Evolutionary conservation across 2,329 filamentous ascomycete genomes (phyloP), one percentile per base, ranked within the genome.

Genomic region (Colletotrichum orbiculare): DNA sequence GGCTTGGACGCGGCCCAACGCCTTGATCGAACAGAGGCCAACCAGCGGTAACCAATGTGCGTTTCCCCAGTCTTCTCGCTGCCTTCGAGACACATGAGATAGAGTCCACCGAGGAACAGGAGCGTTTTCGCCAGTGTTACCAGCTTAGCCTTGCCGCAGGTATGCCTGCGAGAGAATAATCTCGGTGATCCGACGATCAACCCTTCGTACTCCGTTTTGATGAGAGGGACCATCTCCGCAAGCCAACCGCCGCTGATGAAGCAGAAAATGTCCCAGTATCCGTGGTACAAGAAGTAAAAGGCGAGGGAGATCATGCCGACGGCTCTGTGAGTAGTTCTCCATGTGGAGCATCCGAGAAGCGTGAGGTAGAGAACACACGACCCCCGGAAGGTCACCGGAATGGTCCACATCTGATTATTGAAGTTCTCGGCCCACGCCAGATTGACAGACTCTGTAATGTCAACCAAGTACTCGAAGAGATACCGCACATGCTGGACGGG

Each of bases 341-440:
- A 56, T 12, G 48, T 6, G 4, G 54, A 56, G 15, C 42, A 38
- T 9, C 54, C 42, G 12, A 56, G 54, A 33, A 56, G 54, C 10
- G 54, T 56, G 15, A 56, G 54, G 3, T 56, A 56, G 10, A 56
- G 43, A 34, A 56, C 54, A 11, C 54, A 56, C 15, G 54, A 56
- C n/a, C 54, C 54, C 10, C 54, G 54, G n/a, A 56, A 56, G 8
- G 43, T 56, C 13, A 56, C 54, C 8, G 54, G 54, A 35, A 56
- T 56, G 34, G 54, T 56, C 54, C 54, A 56, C 54, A 47, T 46
- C 54, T 56, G 54, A 13, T 56, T 56, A 0, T 56, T 56, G n/a
- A 56, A 56, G 8, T 47, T 47, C 43, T 56, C 54, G 17, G 39
- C 42, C 54, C 54, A 56, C 43, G 54, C 54, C 43, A 56, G 10